Percentiles rank a stretch among this genome's conserved stretches.
These are phyloP conservation scores for Debaryomyces castellii DNA, from an alignment of 805 yeast genomes.

Conservation along the genomic window DNA sequence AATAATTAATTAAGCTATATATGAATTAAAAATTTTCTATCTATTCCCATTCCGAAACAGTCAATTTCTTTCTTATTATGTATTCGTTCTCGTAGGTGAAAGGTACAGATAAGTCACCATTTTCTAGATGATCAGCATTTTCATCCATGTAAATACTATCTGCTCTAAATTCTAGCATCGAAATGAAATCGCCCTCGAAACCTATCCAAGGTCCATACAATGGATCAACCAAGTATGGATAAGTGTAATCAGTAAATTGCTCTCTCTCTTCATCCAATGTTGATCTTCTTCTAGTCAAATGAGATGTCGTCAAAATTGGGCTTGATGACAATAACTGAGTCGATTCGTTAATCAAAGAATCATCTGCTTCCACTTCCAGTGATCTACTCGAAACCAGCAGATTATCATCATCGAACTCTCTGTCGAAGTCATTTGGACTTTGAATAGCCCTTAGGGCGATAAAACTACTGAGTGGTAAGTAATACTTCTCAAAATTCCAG, in stretches of 20 bases:
- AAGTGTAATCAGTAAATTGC: constrained; percentile 47
- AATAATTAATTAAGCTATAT: background rate
- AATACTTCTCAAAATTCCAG: constrained; percentile 54
- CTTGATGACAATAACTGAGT: constrained; percentile 20
- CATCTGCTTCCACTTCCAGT: constrained; percentile 12
- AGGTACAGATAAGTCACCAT: constrained; percentile 16
- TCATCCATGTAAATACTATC: constrained; percentile 8
- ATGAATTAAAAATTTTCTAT: background rate
- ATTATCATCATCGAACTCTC: constrained; percentile 40
- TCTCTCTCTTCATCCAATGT: constrained; percentile 61
- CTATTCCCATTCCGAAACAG: constrained; percentile 40
- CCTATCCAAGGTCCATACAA: constrained; percentile 60
- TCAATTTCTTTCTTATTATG: constrained; percentile 23
- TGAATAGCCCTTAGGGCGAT: constrained; percentile 61
- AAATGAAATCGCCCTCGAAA: constrained; percentile 51
- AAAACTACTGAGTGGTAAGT: constrained; percentile 52
- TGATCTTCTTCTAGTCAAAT: constrained; percentile 37
- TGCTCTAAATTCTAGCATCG: constrained; percentile 33
- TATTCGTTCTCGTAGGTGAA: constrained; percentile 19
- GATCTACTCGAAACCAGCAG: constrained; percentile 10
- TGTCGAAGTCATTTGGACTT: constrained; percentile 38
- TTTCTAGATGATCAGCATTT: constrained; percentile 13
- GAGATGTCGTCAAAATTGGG: constrained; percentile 11
- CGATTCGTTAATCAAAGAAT: constrained; percentile 16
- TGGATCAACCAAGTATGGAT: constrained; percentile 47